phyloP scores from a whole-genome alignment of 2,329 filamentous ascomycete genomes.

The Alternaria brassicicola region DNA sequence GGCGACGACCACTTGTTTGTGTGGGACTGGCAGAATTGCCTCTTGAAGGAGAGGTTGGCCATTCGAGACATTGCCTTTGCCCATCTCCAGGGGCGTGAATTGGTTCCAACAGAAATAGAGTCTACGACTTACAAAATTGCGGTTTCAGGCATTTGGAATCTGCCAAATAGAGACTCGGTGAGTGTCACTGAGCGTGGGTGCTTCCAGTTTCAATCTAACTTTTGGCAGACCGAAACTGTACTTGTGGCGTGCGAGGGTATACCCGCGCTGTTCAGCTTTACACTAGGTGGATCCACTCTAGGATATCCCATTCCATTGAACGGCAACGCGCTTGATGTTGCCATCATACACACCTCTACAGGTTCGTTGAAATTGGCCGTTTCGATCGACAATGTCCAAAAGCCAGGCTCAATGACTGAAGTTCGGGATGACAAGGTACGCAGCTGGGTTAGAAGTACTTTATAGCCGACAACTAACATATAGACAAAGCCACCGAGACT shows the following conservation, averaged over 20 bases:
- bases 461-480: constrained; percentile 15
- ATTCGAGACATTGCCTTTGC: constrained; percentile 34
- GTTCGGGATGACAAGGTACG: constrained; percentile 42
- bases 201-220: constrained; percentile 3
- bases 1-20: constrained; percentile 79
- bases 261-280: constrained; percentile 71
- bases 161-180: constrained; percentile 41
- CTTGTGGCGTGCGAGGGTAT: constrained; percentile 53
- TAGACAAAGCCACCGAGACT: constrained; percentile 28
- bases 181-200: constrained; percentile 46
- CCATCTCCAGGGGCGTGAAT: constrained; percentile 26
- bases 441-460: not conserved
- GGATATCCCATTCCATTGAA: constrained; percentile 56
- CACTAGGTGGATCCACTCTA: constrained; percentile 54
- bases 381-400: constrained; percentile 62
- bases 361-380: constrained; percentile 46
- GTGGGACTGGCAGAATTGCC: constrained; percentile 77
- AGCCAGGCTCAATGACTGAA: constrained; percentile 56
- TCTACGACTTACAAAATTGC: constrained; percentile 46
- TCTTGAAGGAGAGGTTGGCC: constrained; percentile 61
- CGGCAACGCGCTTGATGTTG: constrained; percentile 70
- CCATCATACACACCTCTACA: constrained; percentile 30
- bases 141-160: constrained; percentile 60
- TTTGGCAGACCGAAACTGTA: constrained; percentile 36
- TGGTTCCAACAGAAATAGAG: constrained; percentile 14